Base-by-base conservation (phyloP, 2,329 filamentous ascomycete species). In the Penicillium frequentans region DNA sequence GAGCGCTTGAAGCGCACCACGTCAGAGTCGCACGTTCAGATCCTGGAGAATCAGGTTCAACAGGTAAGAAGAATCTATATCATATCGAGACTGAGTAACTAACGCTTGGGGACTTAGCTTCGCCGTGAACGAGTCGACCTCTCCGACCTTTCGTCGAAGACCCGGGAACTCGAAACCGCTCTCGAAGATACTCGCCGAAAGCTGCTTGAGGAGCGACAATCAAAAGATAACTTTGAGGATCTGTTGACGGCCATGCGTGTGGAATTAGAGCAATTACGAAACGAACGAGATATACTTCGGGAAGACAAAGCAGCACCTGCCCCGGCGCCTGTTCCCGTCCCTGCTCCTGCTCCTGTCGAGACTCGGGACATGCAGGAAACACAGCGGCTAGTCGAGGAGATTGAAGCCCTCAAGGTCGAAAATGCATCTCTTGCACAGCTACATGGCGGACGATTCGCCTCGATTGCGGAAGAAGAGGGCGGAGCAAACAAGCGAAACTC, bases 181-280 rank as follows among this genome's bases (percentile, higher is more conserved):
- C 86, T 96, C 62, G 92, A 96, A 64, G 91, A 96, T 68, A 84
- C 93, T 48, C 87, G 89, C 61, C 86, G 93, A 65, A 89, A 90
- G 64, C 81, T 99, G 45, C 82, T 85, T 1, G 92, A 98, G 70
- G 95, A 99, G 76, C 85, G 90, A 55, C 85, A 90, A 72, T 86
- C 90, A 66, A 97, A 96, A 73, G 88, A 91, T 69, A 97, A 96
- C 72, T 96, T 98, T 67, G 92, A 98, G 75, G 93, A 97, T 72
- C 82, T 99, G 44, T 82, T 98, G 45, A 86, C 87, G 7, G 93
- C 90, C 5, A 86, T 98, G 65, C 89, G 90, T 65, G 84, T 86
- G 24, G 92, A 99, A 71, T 81, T 98, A 14, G 85, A 93, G 67
- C 89, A 86, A 64, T 86, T 92, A 52, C 85, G 90, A 58, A 93